phyloP scores from a whole-genome alignment of 306 rosid species.

The Vigna radiata region DNA sequence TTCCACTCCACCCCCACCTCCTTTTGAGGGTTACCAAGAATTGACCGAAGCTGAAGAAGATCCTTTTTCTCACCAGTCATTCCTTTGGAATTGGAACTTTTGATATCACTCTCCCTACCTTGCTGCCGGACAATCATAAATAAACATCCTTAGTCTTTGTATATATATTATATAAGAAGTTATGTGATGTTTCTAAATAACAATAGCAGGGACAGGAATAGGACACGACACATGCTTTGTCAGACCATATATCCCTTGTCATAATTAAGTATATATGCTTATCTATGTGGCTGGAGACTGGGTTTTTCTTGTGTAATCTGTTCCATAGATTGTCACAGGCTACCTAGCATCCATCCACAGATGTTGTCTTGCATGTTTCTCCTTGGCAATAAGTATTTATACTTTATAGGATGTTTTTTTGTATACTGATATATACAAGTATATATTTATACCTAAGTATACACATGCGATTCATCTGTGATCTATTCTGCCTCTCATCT shows the following conservation, averaged over 20 bases:
- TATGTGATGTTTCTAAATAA: not conserved
- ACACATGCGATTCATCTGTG: not conserved
- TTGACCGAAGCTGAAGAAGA: slow-evolving; percentile 19
- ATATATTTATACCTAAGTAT: slow-evolving; percentile 10
- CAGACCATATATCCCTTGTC: not conserved
- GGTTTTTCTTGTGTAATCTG: not conserved
- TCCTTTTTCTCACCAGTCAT: slow-evolving; percentile 50
- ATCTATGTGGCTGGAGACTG: not conserved
- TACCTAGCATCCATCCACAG: not conserved
- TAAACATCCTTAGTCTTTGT: slow-evolving; percentile 3
- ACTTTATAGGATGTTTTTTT: slow-evolving; percentile 5
- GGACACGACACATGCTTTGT: not conserved
- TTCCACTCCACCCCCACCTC: slow-evolving; percentile 21
- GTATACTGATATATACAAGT: slow-evolving; percentile 17
- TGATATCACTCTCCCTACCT: slow-evolving; percentile 5
- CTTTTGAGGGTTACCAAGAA: slow-evolving; percentile 23
- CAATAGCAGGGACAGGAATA: slow-evolving; percentile 6
- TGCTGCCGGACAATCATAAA: not conserved
- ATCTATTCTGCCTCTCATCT: not conserved
- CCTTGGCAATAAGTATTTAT: slow-evolving; percentile 12
- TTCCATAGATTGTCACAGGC: not conserved
- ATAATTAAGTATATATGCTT: not conserved
- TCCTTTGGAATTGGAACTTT: slow-evolving; percentile 66
- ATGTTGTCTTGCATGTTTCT: not conserved
- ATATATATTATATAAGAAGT: no score